These are phyloP conservation scores for Silybum marianum DNA, from an alignment of 129 eudicot species.

Conservation along the genomic window DNA sequence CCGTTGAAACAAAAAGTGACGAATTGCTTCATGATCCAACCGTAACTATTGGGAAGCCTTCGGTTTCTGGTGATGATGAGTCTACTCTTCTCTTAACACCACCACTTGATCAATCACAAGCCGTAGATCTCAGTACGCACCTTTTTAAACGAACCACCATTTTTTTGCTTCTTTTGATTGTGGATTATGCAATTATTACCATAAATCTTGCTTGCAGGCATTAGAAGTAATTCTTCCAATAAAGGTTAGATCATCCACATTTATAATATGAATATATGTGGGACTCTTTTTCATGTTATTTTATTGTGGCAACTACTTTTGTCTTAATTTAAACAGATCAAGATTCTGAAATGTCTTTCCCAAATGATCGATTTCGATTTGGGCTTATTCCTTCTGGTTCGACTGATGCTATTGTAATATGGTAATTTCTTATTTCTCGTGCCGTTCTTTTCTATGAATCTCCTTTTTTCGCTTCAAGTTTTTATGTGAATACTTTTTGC, in stretches of 20 bases:
- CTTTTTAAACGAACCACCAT: slow-evolving; percentile 6
- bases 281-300: neutral
- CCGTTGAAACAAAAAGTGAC: slow-evolving; percentile 40
- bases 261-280: neutral
- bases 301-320: slow-evolving; percentile 10
- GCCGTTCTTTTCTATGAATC: slow-evolving; percentile 8
- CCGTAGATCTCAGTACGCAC: slow-evolving; percentile 53
- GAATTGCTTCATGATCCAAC: slow-evolving; percentile 38
- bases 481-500: slow-evolving; percentile 22
- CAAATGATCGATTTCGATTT: slow-evolving; percentile 74
- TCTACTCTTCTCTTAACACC: slow-evolving; percentile 64
- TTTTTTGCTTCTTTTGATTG: neutral
- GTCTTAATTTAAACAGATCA: slow-evolving; percentile 44
- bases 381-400: slow-evolving; percentile 98
- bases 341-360: slow-evolving; percentile 63
- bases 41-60: slow-evolving; percentile 40
- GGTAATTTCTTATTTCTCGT: slow-evolving; percentile 58
- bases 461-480: neutral
- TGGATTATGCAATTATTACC: slow-evolving; percentile 22
- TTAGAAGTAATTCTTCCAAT: slow-evolving; percentile 18
- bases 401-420: slow-evolving; percentile 90
- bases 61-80: slow-evolving; percentile 50
- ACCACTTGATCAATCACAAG: slow-evolving; percentile 37
- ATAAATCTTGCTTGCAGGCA: slow-evolving; percentile 33
- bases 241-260: slow-evolving; percentile 37